A percentile compares a stretch with the other conserved stretches of the same genome.
Evolutionary conservation across 2,329 filamentous ascomycete genomes (phyloP).

Genomic region (Whalleya microplaca): DNA sequence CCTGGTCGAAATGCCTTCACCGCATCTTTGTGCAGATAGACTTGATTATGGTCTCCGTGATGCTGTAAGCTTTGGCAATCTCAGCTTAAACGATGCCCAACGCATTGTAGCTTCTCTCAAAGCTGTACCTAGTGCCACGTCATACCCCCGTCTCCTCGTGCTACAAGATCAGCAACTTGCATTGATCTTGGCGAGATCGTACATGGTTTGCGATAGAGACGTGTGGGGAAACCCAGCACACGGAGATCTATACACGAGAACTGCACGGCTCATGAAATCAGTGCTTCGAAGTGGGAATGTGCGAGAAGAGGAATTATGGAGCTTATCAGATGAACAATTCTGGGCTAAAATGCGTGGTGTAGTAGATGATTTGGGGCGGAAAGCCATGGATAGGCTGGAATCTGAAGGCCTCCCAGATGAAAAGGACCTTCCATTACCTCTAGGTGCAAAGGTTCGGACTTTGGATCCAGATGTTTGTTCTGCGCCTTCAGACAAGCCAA

Average conservation of each 20-base stretch:
- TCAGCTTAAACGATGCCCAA: slow-evolving; percentile 36
- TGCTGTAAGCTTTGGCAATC: slow-evolving; percentile 36
- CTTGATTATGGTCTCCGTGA: slow-evolving; percentile 46
- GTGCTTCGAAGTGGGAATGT: slow-evolving; percentile 28
- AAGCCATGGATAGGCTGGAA: slow-evolving; percentile 29
- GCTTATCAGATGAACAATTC: slow-evolving; percentile 40
- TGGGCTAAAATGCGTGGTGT: slow-evolving; percentile 37
- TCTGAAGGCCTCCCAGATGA: slow-evolving; percentile 29
- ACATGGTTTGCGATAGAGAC: slow-evolving; percentile 39
- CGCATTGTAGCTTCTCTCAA: slow-evolving; percentile 32
- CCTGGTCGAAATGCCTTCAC: slow-evolving; percentile 42
- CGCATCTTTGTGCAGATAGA: slow-evolving; percentile 44
- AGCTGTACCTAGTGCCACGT: slow-evolving; percentile 34
- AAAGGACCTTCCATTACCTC: slow-evolving; percentile 31
- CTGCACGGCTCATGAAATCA: slow-evolving; percentile 38
- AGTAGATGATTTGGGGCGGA: slow-evolving; percentile 15
- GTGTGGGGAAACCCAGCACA: slow-evolving; percentile 45
- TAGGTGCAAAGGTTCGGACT: slow-evolving; percentile 37
- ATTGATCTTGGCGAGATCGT: slow-evolving; percentile 38
- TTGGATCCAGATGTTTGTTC: slow-evolving; percentile 38
- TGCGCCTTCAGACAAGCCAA: slow-evolving; percentile 5
- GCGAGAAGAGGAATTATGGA: slow-evolving; percentile 39
- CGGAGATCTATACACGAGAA: slow-evolving; percentile 39
- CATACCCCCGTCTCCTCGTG: slow-evolving; percentile 37
- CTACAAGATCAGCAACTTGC: slow-evolving; percentile 36